phyloP scores from a whole-genome alignment of 179 eudicot genomes.

The Patellifolia procumbens region DNA sequence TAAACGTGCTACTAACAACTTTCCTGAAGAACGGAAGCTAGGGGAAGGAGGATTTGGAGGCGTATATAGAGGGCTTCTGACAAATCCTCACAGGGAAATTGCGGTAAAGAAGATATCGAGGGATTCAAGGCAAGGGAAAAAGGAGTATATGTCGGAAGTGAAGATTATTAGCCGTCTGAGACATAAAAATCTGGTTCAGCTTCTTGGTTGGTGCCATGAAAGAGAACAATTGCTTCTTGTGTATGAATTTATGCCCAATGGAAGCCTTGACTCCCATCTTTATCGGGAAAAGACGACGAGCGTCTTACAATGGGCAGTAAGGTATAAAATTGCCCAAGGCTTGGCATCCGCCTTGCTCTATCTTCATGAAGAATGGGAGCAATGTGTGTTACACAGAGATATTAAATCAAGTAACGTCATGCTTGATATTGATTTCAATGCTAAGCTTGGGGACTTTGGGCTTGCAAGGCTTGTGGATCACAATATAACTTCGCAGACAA shows the following conservation, averaged over 20 bases:
- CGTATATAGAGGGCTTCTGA: slow-evolving; percentile 21
- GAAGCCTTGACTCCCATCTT: slow-evolving; percentile 32
- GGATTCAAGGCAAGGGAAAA: slow-evolving; percentile 31
- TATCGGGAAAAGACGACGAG: neutral
- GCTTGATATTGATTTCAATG: slow-evolving; percentile 30
- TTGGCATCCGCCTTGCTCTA: slow-evolving; percentile 28
- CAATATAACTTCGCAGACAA: slow-evolving; percentile 19
- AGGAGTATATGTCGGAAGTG: slow-evolving; percentile 28
- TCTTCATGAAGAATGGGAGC: slow-evolving; percentile 36
- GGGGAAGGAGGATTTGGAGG: slow-evolving; percentile 32
- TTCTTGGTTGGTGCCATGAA: slow-evolving; percentile 37
- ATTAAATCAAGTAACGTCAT: slow-evolving; percentile 32
- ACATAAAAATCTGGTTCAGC: slow-evolving; percentile 34
- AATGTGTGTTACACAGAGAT: slow-evolving; percentile 34
- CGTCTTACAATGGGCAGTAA: slow-evolving; percentile 10
- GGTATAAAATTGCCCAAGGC: slow-evolving; percentile 25
- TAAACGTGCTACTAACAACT: slow-evolving; percentile 24
- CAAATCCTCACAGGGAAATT: neutral
- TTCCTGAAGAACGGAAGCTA: slow-evolving; percentile 13
- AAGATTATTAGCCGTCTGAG: slow-evolving; percentile 27
- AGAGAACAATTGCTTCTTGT: slow-evolving; percentile 3
- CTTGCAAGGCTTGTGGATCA: slow-evolving; percentile 34
- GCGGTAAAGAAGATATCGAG: slow-evolving; percentile 32
- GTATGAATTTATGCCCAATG: slow-evolving; percentile 29
- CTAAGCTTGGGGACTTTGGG: slow-evolving; percentile 35